phyloP scores from a whole-genome alignment of 2,329 filamentous ascomycete genomes.

The Aspergillus sergii region DNA sequence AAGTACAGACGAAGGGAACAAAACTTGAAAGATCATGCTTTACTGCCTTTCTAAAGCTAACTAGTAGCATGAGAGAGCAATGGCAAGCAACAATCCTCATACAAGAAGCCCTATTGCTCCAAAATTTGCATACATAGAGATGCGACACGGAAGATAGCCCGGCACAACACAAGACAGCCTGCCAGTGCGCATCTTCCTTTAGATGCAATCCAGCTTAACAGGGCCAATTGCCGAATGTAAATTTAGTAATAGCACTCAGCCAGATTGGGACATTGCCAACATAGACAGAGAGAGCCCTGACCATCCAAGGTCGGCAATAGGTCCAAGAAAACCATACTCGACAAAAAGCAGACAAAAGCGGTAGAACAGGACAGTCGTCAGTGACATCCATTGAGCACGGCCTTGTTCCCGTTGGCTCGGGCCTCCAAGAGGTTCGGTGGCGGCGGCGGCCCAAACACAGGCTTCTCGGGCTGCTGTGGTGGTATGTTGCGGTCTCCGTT shows the following conservation, averaged over 20 bases:
- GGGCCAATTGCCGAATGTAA: slow-evolving; percentile 9
- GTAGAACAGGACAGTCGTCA: slow-evolving; percentile 12
- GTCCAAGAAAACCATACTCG: slow-evolving; percentile 8
- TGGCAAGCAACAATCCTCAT: slow-evolving; percentile 7
- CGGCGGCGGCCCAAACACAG: slow-evolving; percentile 53
- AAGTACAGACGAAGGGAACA: slow-evolving; percentile 28
- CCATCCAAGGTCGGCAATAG: slow-evolving; percentile 5
- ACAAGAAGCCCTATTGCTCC: slow-evolving; percentile 4
- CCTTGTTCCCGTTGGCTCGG: slow-evolving; percentile 48
- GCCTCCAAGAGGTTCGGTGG: slow-evolving; percentile 53
- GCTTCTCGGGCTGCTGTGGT: slow-evolving; percentile 41
- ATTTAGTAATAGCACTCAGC: slow-evolving; percentile 5
- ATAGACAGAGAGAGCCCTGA: slow-evolving; percentile 1
- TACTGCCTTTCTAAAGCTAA: slow-evolving; percentile 11
- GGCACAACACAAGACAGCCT: slow-evolving; percentile 8
- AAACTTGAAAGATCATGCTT: slow-evolving; percentile 12
- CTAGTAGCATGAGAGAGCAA: slow-evolving; percentile 6
- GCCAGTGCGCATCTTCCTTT: slow-evolving; percentile 6
- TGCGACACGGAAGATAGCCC: slow-evolving; percentile 8
- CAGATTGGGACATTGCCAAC: slow-evolving; percentile 7
- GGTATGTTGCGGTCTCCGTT: slow-evolving; percentile 29
- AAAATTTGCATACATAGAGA: slow-evolving; percentile 13
- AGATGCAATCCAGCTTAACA: slow-evolving; percentile 5
- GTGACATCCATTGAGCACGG: slow-evolving; percentile 47
- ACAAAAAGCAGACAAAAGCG: neutral